Base-by-base conservation (phyloP, 345 rosid species). In the Salix udensis region DNA sequence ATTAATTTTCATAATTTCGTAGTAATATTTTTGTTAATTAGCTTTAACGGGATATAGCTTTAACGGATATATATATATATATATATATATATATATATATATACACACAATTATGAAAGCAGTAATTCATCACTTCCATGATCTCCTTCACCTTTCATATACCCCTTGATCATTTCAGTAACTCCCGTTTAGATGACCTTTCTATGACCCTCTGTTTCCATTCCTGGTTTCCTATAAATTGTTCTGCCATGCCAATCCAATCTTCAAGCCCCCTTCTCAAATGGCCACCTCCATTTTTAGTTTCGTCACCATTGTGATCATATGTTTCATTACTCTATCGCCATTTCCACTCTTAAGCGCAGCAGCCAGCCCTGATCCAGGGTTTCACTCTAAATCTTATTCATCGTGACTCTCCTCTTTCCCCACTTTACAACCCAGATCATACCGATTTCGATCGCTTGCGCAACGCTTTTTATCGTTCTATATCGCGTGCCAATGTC, bases 391-490 rank as follows among this genome's bases (percentile, higher is more conserved):
- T 85, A 7, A 74, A 85, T 72, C 85, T 87, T 4, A 88, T 89
- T 67, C 91, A 86, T 73, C 84, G 88, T 2, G 94, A 92, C 79
- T 91, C 91, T 21, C 91, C 85, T 0, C 24, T 53, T 28, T 92
- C 90, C 12, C 91, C 91, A 15, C 76, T 88, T 19, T 83, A 86
- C 72, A 82, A 81, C 36, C 84, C 91, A 1, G 65, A 67, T 0
- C 72, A 67, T 13, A 84, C 91, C 6, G 3, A 9, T 66, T 73
- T 68, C 6, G 86, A 87, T 37, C 84, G 90, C 24, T 75, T 89
- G 39, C 82, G 71, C 26, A 76, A 76, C 0, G 84, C 91, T 8
- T 86, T 78, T 68, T 73, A 19, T 60, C 90, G 92, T 30, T 92
- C 95, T 3, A 44, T 87, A 28, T 82, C 85, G 3, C 92, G 92